phyloP scores from a whole-genome alignment of 108 stramenopile species.

The Pseudonitzschia delicatissima region DNA sequence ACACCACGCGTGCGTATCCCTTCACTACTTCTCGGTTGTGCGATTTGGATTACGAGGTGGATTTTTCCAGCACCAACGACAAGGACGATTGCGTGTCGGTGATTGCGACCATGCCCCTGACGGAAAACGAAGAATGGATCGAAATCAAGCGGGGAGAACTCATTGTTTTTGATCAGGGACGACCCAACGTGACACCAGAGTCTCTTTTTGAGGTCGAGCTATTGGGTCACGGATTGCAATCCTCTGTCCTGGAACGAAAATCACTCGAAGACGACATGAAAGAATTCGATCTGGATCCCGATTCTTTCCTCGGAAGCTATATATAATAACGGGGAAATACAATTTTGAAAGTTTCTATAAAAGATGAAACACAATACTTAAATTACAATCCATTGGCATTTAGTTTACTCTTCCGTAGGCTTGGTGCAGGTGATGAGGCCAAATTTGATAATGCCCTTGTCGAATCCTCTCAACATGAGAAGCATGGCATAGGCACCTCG shows the following conservation, averaged over 20 bases:
- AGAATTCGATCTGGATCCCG: constrained; percentile 33
- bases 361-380: constrained; percentile 3
- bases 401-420: constrained; percentile 29
- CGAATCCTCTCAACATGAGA: constrained; percentile 80
- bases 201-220: constrained; percentile 51
- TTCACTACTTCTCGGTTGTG: constrained; percentile 55
- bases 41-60: constrained; percentile 54
- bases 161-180: constrained; percentile 70
- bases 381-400: not conserved
- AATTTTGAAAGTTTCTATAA: not conserved
- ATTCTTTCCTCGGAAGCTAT: constrained; percentile 31
- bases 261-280: constrained; percentile 41
- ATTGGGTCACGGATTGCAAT: constrained; percentile 51
- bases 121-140: constrained; percentile 69
- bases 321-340: constrained; percentile 16
- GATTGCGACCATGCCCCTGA: constrained; percentile 87
- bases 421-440: constrained; percentile 84
- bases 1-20: constrained; percentile 73
- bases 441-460: constrained; percentile 86
- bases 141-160: constrained; percentile 74
- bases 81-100: constrained; percentile 81
- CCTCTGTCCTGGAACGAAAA: constrained; percentile 19
- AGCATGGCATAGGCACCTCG: constrained; percentile 90
- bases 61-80: constrained; percentile 56
- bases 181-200: constrained; percentile 35